Evolutionary conservation across 176 grass and related monocot genomes (phyloP).

Genomic region (Saccharum officinarum): DNA sequence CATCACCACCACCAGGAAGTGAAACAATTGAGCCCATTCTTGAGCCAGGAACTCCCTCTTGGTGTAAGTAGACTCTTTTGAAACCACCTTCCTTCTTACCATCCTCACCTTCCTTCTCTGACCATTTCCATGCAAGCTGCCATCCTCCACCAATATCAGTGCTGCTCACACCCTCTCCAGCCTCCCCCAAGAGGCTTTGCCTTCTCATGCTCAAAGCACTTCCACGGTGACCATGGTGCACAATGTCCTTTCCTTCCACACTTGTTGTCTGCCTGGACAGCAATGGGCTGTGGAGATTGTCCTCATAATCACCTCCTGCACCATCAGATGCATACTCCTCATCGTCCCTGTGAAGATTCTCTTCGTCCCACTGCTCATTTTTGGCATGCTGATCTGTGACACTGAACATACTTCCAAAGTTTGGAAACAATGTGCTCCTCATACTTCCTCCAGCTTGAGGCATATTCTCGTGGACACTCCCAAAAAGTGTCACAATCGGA

Average conservation of each 20-base stretch:
- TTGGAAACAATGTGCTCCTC: conserved; percentile 80
- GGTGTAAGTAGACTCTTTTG: conserved; percentile 87
- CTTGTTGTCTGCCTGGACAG: conserved; percentile 69
- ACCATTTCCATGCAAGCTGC: conserved; percentile 92
- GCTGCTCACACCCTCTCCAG: conserved; percentile 70
- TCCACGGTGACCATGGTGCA: conserved; percentile 40
- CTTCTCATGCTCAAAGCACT: conserved; percentile 62
- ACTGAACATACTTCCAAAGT: conserved; percentile 95
- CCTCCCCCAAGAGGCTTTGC: conserved; percentile 57
- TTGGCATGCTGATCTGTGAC: conserved; percentile 75
- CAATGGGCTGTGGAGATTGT: conserved; percentile 75
- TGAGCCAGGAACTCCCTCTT: conserved; percentile 65
- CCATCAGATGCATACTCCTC: conserved; percentile 80
- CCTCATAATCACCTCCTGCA: conserved; percentile 62
- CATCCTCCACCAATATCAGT: conserved; percentile 88
- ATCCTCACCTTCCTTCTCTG: conserved; percentile 66
- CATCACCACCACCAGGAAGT: conserved; percentile 59
- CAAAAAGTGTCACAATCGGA: conserved; percentile 82
- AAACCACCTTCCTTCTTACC: conserved; percentile 85
- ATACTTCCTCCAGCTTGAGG: conserved; percentile 79
- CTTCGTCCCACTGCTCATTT: conserved; percentile 88
- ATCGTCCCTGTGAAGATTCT: conserved; percentile 71
- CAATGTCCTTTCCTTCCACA: conserved; percentile 65
- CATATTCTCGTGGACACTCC: conserved; percentile 87
- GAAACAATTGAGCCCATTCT: conserved; percentile 69